A percentile compares a stretch with the other conserved stretches of the same genome.
Evolutionary conservation across 768 basidiomycete species (phyloP).

Genomic region (Leccinum rimulosum): DNA sequence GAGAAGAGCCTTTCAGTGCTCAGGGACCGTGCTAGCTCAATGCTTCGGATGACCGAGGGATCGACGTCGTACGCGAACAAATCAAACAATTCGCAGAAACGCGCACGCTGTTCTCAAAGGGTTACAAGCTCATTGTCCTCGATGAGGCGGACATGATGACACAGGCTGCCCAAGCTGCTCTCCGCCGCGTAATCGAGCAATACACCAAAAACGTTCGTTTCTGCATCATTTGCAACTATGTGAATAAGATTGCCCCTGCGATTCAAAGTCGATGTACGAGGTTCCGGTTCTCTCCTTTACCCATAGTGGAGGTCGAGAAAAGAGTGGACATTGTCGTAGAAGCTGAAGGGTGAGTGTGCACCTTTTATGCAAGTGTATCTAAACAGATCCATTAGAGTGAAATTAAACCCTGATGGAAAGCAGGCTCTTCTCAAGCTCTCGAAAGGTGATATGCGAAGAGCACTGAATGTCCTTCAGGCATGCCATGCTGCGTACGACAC

Average conservation of each 20-base stretch:
- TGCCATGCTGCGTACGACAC: constrained; percentile 96
- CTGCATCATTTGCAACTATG: constrained; percentile 99
- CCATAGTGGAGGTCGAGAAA: constrained; percentile 81
- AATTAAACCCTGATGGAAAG: constrained; percentile 82
- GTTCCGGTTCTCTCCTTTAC: constrained; percentile 94
- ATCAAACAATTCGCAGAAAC: constrained; percentile 99
- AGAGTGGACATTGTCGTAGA: constrained; percentile 76
- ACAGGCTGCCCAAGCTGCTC: constrained; percentile 91
- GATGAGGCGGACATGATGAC: constrained; percentile 99
- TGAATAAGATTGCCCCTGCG: constrained; percentile 98
- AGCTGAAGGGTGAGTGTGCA: constrained; percentile 65
- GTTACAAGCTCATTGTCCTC: constrained; percentile 95
- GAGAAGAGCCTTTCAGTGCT: not conserved
- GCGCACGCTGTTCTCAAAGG: constrained; percentile 85
- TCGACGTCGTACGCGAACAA: constrained; percentile 97
- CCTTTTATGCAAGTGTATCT: not conserved
- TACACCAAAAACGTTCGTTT: constrained; percentile 99
- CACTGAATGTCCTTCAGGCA: constrained; percentile 93
- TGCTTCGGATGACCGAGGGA: constrained; percentile 97
- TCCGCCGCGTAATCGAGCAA: constrained; percentile 96
- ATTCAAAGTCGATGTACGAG: constrained; percentile 98
- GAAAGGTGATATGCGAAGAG: constrained; percentile 96
- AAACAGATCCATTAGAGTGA: constrained; percentile 55
- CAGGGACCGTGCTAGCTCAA: constrained; percentile 63
- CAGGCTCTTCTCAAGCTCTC: constrained; percentile 91